Percentiles rank a stretch among this genome's conserved stretches.
Conservation (phyloP, 1,284 basidiomycete genomes). For the Irpex lacteus region DNA sequence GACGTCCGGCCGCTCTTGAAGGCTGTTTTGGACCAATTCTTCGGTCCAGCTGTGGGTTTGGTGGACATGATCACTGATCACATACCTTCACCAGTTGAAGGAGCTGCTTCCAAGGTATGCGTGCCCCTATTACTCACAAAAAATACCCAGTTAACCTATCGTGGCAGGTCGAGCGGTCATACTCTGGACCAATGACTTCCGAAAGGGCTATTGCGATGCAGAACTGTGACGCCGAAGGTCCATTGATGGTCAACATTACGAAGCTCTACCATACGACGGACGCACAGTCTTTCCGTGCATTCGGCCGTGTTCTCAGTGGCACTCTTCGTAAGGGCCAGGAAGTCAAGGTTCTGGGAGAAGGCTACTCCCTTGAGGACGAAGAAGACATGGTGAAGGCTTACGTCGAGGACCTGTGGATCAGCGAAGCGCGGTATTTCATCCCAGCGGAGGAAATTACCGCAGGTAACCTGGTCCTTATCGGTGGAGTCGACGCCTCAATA, state of each 20-base stretch:
- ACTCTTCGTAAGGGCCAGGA: conserved; percentile 81
- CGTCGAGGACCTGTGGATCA: conserved; percentile 88
- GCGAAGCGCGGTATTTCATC: conserved; percentile 91
- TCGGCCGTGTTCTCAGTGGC: conserved; percentile 93
- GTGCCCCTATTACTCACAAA: neutral
- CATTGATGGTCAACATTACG: conserved; percentile 88
- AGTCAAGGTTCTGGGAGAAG: conserved; percentile 96
- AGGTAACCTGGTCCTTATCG: conserved; percentile 90
- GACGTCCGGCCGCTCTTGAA: conserved; percentile 94
- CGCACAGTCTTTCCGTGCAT: conserved; percentile 93
- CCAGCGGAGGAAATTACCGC: conserved; percentile 86
- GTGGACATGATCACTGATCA: conserved; percentile 91
- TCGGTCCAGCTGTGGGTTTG: conserved; percentile 85
- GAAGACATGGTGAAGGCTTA: conserved; percentile 94
- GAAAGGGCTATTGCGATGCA: conserved; percentile 80
- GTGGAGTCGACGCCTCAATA: conserved; percentile 93
- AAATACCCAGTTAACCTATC: conserved; percentile 4
- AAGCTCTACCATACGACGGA: conserved; percentile 97
- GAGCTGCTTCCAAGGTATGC: conserved; percentile 70
- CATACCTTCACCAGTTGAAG: conserved; percentile 82
- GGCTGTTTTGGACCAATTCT: conserved; percentile 94
- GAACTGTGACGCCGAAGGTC: conserved; percentile 80
- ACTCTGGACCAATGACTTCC: conserved; percentile 83
- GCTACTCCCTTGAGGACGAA: conserved; percentile 96
- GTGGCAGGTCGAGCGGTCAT: conserved; percentile 74